Conservation (phyloP, 2,329 filamentous ascomycete genomes). For the Cadophora luteo-olivacea region DNA sequence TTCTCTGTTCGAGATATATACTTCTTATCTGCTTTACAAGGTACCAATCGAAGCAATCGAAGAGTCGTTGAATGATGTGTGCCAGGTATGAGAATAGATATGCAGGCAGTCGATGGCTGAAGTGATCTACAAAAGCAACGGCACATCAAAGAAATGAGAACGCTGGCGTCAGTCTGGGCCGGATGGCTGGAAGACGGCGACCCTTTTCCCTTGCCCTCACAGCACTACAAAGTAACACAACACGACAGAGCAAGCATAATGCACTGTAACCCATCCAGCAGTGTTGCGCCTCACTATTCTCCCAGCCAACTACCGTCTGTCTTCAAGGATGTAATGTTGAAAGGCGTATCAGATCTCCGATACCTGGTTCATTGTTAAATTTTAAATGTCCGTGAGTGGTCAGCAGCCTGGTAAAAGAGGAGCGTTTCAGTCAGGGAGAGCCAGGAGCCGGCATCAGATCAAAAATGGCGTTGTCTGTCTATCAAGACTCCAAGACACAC, state of each 20-base stretch:
- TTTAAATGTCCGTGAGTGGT: conserved; percentile 27
- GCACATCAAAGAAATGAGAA: conserved; percentile 7
- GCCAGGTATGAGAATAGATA: background rate
- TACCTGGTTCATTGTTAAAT: conserved; percentile 21
- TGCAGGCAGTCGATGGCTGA: background rate
- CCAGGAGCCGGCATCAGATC: conserved; percentile 7
- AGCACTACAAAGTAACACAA: background rate
- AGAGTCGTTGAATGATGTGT: background rate
- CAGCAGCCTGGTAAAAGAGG: conserved; percentile 17
- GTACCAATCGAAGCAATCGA: background rate
- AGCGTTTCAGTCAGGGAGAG: conserved; percentile 18
- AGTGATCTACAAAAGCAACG: conserved; percentile 1
- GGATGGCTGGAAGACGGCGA: background rate
- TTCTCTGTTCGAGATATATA: background rate
- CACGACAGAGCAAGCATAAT: background rate
- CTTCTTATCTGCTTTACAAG: no score
- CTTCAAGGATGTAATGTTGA: conserved; percentile 27
- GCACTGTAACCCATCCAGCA: background rate
- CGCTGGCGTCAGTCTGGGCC: conserved; percentile 10
- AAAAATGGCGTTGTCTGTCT: background rate
- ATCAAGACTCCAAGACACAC: background rate
- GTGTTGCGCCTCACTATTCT: background rate
- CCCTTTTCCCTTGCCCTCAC: background rate
- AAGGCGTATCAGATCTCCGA: conserved; percentile 33
- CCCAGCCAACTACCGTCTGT: conserved; percentile 12